Conservation (phyloP, 2,329 filamentous ascomycete species). For the Lachnellula occidentalis region DNA sequence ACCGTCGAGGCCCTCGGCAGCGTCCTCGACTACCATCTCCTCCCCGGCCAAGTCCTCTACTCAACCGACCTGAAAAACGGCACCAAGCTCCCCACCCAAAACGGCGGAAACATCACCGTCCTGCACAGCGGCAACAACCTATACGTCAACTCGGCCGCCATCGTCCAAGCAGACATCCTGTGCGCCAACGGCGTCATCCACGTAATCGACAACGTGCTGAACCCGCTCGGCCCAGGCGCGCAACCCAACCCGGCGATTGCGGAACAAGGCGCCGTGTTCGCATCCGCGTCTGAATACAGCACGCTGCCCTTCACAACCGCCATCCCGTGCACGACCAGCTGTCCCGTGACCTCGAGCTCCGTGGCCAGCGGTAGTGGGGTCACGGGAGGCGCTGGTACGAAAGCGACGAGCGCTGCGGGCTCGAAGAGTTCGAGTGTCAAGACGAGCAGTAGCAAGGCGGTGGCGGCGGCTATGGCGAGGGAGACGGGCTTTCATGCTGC, state of each 20-base stretch:
- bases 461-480: slow-evolving; percentile 9
- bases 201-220: slow-evolving; percentile 39
- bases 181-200: slow-evolving; percentile 31
- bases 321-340: slow-evolving; percentile 38
- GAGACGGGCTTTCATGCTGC: slow-evolving; percentile 17
- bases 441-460: slow-evolving; percentile 11
- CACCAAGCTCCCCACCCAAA: slow-evolving; percentile 26
- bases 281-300: slow-evolving; percentile 19
- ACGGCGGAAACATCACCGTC: slow-evolving; percentile 32
- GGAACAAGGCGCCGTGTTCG: slow-evolving; percentile 33
- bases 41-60: slow-evolving; percentile 28
- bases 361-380: background rate
- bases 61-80: slow-evolving; percentile 30
- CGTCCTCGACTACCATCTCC: slow-evolving; percentile 34
- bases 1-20: slow-evolving; percentile 24
- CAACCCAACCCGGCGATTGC: slow-evolving; percentile 34
- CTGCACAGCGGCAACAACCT: slow-evolving; percentile 31
- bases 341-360: slow-evolving; percentile 17
- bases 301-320: slow-evolving; percentile 36
- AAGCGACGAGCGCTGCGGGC: slow-evolving; percentile 19
- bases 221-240: slow-evolving; percentile 35
- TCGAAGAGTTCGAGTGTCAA: slow-evolving; percentile 19
- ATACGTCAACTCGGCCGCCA: slow-evolving; percentile 36
- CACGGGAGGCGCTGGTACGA: background rate
- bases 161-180: slow-evolving; percentile 32